phyloP scores from a whole-genome alignment of 2,329 filamentous ascomycete genomes.

The Diplocarpon mali region DNA sequence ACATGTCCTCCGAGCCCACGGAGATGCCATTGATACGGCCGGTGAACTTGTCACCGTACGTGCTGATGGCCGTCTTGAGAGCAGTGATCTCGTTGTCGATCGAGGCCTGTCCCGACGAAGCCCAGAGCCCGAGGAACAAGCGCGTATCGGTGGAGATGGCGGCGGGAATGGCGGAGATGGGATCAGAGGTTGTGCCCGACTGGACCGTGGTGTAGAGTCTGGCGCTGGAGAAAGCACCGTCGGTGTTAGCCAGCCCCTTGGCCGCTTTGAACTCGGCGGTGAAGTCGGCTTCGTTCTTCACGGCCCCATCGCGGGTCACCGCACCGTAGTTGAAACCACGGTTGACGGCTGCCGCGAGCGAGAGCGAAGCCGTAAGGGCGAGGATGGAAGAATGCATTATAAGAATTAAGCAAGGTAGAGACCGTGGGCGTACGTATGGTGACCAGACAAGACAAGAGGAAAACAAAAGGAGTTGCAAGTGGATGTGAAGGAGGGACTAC shows the following conservation, averaged over 20 bases:
- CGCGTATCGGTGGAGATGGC: constrained; percentile 69
- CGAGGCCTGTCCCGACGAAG: constrained; percentile 28
- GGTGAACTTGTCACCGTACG: constrained; percentile 55
- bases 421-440: background rate
- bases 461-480: background rate
- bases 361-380: constrained; percentile 4
- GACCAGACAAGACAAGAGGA: background rate
- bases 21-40: constrained; percentile 67
- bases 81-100: constrained; percentile 66
- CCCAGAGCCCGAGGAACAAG: constrained; percentile 73
- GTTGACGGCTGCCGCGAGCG: constrained; percentile 3
- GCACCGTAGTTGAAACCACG: constrained; percentile 37
- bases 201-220: constrained; percentile 52
- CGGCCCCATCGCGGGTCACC: constrained; percentile 44
- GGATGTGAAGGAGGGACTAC: no score
- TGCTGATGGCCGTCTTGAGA: constrained; percentile 52
- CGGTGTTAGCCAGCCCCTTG: constrained; percentile 49
- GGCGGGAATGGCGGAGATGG: constrained; percentile 65
- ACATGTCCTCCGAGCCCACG: constrained; percentile 74
- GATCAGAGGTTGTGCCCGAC: constrained; percentile 16
- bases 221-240: constrained; percentile 50
- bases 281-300: constrained; percentile 52
- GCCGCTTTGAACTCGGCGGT: constrained; percentile 57
- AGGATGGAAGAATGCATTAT: constrained; percentile 2
- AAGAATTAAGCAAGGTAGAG: background rate